These are phyloP conservation scores for Rhododendron ovatum DNA, from an alignment of 148 eudicot genomes.

Conservation along the genomic window DNA sequence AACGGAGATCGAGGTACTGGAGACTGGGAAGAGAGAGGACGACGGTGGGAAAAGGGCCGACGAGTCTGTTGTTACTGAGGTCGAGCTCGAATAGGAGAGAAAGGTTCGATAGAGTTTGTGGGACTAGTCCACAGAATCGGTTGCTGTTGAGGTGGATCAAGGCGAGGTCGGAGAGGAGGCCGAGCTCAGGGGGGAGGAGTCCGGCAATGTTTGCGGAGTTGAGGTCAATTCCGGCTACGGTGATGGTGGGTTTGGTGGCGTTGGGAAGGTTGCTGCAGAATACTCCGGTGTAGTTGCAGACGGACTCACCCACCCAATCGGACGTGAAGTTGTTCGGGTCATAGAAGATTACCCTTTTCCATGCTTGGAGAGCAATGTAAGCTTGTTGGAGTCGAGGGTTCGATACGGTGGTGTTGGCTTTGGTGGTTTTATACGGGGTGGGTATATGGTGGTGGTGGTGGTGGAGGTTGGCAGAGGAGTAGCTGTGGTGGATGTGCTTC, in stretches of 20 bases:
- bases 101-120: slow-evolving; percentile 37
- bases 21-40: slow-evolving; percentile 53
- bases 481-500: slow-evolving; percentile 24
- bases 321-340: slow-evolving; percentile 63
- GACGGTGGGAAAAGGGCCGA: slow-evolving; percentile 59
- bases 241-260: slow-evolving; percentile 19
- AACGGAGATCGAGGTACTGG: slow-evolving; percentile 55
- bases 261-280: slow-evolving; percentile 41
- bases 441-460: slow-evolving; percentile 23
- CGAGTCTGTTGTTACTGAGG: slow-evolving; percentile 60
- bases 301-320: slow-evolving; percentile 58
- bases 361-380: slow-evolving; percentile 60
- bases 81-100: slow-evolving; percentile 56
- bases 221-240: slow-evolving; percentile 60
- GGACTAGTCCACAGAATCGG: slow-evolving; percentile 65
- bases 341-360: slow-evolving; percentile 59
- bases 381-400: slow-evolving; percentile 51
- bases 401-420: background rate
- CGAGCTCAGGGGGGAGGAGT: slow-evolving; percentile 48
- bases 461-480: slow-evolving; percentile 9
- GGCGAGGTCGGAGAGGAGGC: slow-evolving; percentile 57
- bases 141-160: slow-evolving; percentile 57
- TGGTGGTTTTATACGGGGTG: background rate
- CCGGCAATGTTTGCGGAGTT: slow-evolving; percentile 65
- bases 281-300: slow-evolving; percentile 62